Evolutionary conservation across 805 yeast species (phyloP).

Genomic region (Priceomyces castillae): DNA sequence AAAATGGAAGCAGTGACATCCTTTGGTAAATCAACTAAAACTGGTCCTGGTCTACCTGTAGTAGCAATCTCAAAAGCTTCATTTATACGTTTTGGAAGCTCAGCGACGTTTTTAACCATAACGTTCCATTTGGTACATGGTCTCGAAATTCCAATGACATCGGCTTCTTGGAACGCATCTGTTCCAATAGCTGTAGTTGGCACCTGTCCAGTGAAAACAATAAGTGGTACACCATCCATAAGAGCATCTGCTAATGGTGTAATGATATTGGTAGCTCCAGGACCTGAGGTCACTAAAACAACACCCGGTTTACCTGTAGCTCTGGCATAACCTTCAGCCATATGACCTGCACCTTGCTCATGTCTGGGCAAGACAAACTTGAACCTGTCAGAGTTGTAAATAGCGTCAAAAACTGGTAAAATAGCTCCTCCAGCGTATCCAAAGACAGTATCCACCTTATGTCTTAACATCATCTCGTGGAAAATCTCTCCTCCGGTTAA

Average conservation of each 20-base stretch:
- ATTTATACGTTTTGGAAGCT: constrained; percentile 90
- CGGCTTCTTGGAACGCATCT: constrained; percentile 99
- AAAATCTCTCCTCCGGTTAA: constrained; percentile 98
- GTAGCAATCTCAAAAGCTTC: constrained; percentile 98
- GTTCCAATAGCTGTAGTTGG: constrained; percentile 95
- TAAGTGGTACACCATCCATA: constrained; percentile 95
- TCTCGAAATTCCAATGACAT: constrained; percentile 93
- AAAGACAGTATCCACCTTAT: constrained; percentile 90
- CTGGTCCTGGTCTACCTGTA: constrained; percentile 97
- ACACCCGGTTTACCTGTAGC: constrained; percentile 97
- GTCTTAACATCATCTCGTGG: constrained; percentile 98
- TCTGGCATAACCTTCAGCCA: constrained; percentile 99
- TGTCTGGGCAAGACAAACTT: constrained; percentile 91
- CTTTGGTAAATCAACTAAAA: constrained; percentile 94
- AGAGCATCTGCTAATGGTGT: constrained; percentile 99
- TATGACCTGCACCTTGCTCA: constrained; percentile 99
- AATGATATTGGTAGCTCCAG: constrained; percentile 97
- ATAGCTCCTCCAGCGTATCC: constrained; percentile 99
- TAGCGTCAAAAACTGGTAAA: constrained; percentile 96
- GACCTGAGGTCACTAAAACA: constrained; percentile 97
- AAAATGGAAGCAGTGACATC: constrained; percentile 94
- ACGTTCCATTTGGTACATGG: constrained; percentile 99
- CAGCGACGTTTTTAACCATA: constrained; percentile 94
- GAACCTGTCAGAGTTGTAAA: constrained; percentile 85
- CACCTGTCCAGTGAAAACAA: constrained; percentile 97